These are phyloP conservation scores for Salix brachista DNA, from an alignment of 345 rosid species.

Conservation along the genomic window DNA sequence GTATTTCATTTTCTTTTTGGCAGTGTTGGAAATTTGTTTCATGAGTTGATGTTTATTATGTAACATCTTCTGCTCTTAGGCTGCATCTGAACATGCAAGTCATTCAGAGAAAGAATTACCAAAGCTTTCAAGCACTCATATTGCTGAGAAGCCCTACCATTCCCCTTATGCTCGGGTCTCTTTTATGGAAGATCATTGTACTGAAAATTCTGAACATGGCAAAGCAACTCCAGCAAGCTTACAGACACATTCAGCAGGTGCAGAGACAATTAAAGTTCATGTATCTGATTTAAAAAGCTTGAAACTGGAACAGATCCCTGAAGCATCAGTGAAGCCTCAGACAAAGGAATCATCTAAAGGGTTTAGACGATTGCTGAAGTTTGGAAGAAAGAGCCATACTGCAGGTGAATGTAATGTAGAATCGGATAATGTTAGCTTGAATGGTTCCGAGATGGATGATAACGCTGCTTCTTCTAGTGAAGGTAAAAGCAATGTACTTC, in stretches of 20 bases:
- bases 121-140: constrained; percentile 32
- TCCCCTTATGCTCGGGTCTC: constrained; percentile 77
- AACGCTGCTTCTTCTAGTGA: constrained; percentile 28
- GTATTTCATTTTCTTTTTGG: neutral
- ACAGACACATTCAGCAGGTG: constrained; percentile 25
- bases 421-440: constrained; percentile 20
- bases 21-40: constrained; percentile 6
- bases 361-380: constrained; percentile 60
- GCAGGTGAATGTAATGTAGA: constrained; percentile 42
- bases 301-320: constrained; percentile 58
- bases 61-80: constrained; percentile 36
- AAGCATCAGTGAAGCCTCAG: constrained; percentile 52
- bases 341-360: constrained; percentile 68
- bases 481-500: constrained; percentile 21
- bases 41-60: constrained; percentile 14
- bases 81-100: constrained; percentile 34
- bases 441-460: constrained; percentile 32
- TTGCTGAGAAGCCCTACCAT: constrained; percentile 51
- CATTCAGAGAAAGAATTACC: constrained; percentile 37
- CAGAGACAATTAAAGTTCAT: constrained; percentile 42
- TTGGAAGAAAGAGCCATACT: constrained; percentile 64
- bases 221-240: constrained; percentile 48
- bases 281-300: constrained; percentile 35
- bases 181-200: constrained; percentile 67
- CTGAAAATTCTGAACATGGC: constrained; percentile 46